Evolutionary conservation across 768 basidiomycete species (phyloP).

Genomic region (Russula ochroleuca): DNA sequence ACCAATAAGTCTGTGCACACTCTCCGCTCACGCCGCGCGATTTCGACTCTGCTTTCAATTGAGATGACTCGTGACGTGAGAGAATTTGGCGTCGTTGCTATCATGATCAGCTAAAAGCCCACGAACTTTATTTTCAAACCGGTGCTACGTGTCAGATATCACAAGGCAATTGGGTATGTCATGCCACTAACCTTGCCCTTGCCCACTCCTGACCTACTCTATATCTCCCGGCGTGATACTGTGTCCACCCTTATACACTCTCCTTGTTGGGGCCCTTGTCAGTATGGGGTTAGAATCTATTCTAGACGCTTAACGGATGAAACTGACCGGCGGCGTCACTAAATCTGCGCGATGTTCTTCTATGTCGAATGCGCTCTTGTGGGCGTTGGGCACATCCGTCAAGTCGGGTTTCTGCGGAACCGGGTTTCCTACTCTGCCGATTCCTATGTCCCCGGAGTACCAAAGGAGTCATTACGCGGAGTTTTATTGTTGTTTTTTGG

Average conservation of each 20-base stretch:
- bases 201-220: background rate
- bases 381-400: background rate
- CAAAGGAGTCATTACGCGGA: background rate
- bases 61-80: constrained; percentile 25
- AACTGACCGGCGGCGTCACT: background rate
- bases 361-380: background rate
- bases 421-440: background rate
- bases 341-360: background rate
- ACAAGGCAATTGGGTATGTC: background rate
- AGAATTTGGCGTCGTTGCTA: constrained; percentile 10
- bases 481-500: background rate
- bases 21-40: constrained; percentile 22
- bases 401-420: background rate
- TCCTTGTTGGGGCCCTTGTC: background rate
- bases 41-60: constrained; percentile 13
- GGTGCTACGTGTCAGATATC: background rate
- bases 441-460: background rate
- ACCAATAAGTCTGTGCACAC: constrained; percentile 28
- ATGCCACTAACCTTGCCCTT: background rate
- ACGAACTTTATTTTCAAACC: constrained; percentile 1
- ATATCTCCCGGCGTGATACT: background rate
- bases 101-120: background rate
- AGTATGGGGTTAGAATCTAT: background rate
- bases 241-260: background rate
- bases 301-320: background rate